A percentile compares a stretch with the other conserved stretches of the same genome.
These are phyloP conservation scores for Stagonosporopsis cucurbitacearum DNA, from an alignment of 2,329 filamentous ascomycete genomes.

Conservation along the genomic window DNA sequence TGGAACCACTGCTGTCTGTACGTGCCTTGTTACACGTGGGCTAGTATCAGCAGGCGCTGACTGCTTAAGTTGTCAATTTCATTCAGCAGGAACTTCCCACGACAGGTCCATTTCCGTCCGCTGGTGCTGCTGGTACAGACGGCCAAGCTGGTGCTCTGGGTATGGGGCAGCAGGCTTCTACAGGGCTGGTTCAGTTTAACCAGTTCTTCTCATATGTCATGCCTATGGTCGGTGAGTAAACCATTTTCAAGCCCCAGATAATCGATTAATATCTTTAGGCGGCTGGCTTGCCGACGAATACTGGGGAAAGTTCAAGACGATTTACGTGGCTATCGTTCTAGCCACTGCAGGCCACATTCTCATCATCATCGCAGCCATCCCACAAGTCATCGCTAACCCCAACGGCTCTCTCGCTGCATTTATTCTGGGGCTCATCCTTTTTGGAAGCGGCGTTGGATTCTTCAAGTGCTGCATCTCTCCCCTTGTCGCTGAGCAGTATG, in stretches of 20 bases:
- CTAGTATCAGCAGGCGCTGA: slow-evolving; percentile 1
- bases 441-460: slow-evolving; percentile 53
- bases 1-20: slow-evolving; percentile 40
- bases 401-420: slow-evolving; percentile 55
- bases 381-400: slow-evolving; percentile 51
- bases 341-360: slow-evolving; percentile 64
- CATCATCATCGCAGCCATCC: slow-evolving; percentile 59
- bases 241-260: background rate
- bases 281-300: slow-evolving; percentile 66
- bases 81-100: slow-evolving; percentile 55
- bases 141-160: slow-evolving; percentile 39
- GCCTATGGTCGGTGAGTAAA: slow-evolving; percentile 31
- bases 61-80: slow-evolving; percentile 36
- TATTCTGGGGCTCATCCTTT: slow-evolving; percentile 54
- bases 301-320: slow-evolving; percentile 65
- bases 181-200: slow-evolving; percentile 33
- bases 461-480: slow-evolving; percentile 58
- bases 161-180: slow-evolving; percentile 37
- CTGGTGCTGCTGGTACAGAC: slow-evolving; percentile 49
- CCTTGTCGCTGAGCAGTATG: slow-evolving; percentile 70
- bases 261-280: slow-evolving; percentile 53
- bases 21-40: background rate
- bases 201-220: slow-evolving; percentile 32
- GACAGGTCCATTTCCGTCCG: slow-evolving; percentile 56
- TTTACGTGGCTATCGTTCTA: slow-evolving; percentile 60